A percentile compares a stretch with the other conserved stretches of the same genome.
phyloP scores from a whole-genome alignment of 306 rosid species.

The Pterocarpus macrocarpus region DNA sequence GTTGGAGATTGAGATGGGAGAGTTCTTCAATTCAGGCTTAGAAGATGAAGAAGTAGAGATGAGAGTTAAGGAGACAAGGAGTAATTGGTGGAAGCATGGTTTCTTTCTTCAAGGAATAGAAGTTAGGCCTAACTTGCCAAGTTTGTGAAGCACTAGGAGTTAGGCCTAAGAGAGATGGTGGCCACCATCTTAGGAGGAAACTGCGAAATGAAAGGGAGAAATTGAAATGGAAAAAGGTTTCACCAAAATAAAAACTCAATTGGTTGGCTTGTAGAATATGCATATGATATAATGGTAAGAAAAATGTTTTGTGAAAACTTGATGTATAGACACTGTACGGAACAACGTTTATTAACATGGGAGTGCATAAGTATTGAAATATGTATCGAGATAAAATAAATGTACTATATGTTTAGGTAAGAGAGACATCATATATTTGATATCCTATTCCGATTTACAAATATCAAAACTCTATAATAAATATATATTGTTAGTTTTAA shows the following conservation, averaged over 20 bases:
- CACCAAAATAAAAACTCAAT: background rate
- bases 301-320: too few species aligned
- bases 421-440: too few species aligned
- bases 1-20: conserved; percentile 71
- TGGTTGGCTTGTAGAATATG: too few species aligned
- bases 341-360: too few species aligned
- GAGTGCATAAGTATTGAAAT: too few species aligned
- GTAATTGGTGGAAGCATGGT: conserved; percentile 56
- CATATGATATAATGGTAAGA: too few species aligned
- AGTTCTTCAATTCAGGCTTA: conserved; percentile 56
- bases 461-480: too few species aligned
- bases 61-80: conserved; percentile 43
- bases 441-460: too few species aligned
- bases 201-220: background rate
- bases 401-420: too few species aligned
- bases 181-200: background rate
- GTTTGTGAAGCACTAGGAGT: background rate
- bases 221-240: background rate
- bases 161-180: background rate
- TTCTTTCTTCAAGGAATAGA: conserved; percentile 71
- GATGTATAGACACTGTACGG: too few species aligned
- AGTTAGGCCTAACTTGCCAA: conserved; percentile 57
- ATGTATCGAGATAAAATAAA: too few species aligned
- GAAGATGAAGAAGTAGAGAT: conserved; percentile 54
- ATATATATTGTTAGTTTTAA: too few species aligned